Base-by-base conservation (phyloP, 1,284 basidiomycete species). In the Irpex sp. region DNA sequence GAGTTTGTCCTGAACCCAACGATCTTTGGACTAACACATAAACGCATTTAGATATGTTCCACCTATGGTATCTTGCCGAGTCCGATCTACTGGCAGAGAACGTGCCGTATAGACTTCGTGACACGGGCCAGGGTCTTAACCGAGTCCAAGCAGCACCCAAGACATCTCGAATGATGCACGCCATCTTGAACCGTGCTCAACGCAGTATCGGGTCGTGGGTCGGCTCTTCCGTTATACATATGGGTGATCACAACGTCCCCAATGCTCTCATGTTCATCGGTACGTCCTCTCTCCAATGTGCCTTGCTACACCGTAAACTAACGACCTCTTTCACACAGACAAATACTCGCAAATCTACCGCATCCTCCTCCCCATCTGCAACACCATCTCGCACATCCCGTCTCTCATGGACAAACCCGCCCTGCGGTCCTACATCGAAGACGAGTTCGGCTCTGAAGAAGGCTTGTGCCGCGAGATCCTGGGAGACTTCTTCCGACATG, bases 291-390 rank as follows among this genome's bases (percentile, higher is more conserved):
- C 3, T 17, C 51, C 36, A 11, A 19, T 15, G 35, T 15, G 53
- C 9, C 36, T 9, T 36, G 9, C 57, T 5, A 13, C 53, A 31
- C 49, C 6, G 17, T 39, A 39, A n/a, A 4, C 47, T 51, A 17
- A 51, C n/a, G n/a, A 2, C 19, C 21, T 50, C 6, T 4, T 51
- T 9, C 17, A 17, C 49, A n/a, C 67, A 82, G 87, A 93, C 80
- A 93, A 93, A 73, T 93, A 93, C 75, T 92, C 90, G 9, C 91
- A 93, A 72, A 89, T 93, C 59, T 93, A 93, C 75, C 88, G 91
- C 66, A 93, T 93, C 71, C 83, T 93, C 17, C 79, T 93, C 47
- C 91, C 91, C 3, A 89, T 93, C 63, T 92, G 89, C 77, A 93
- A 88, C 68, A 86, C 89, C 17, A 81, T 93, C 59, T 79, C 81